Percentiles rank a stretch among this genome's conserved stretches.
Conservation (phyloP, 805 yeast genomes). For the Monosporozyma servazzii region DNA sequence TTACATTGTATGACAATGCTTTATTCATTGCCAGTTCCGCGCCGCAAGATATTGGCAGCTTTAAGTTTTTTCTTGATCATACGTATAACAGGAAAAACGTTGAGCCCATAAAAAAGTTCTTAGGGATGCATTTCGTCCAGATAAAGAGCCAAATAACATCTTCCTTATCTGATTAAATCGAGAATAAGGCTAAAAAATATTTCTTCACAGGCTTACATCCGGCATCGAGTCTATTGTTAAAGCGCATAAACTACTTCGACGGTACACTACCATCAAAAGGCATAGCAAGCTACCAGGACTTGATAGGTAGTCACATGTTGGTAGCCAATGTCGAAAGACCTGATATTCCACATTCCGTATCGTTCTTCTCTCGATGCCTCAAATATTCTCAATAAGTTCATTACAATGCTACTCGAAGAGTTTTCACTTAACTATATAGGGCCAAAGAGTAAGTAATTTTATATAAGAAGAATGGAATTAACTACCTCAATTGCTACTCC, state of each 20-base stretch:
- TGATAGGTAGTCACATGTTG: slow-evolving; percentile 5
- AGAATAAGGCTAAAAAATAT: neutral
- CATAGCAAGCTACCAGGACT: slow-evolving; percentile 3
- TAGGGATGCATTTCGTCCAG: slow-evolving; percentile 6
- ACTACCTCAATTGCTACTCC: too few relatives aligned
- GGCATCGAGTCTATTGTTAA: neutral
- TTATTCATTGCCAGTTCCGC: neutral
- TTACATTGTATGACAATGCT: slow-evolving; percentile 7
- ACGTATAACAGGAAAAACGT: slow-evolving; percentile 4
- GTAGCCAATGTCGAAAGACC: slow-evolving; percentile 11
- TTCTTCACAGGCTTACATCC: neutral
- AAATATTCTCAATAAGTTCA: slow-evolving; percentile 6
- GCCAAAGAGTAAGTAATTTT: too few relatives aligned
- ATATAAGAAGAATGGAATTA: too few relatives aligned
- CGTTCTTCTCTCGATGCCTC: slow-evolving; percentile 4
- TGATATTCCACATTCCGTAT: slow-evolving; percentile 7
- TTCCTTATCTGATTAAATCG: slow-evolving; percentile 1
- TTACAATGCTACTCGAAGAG: slow-evolving; percentile 1
- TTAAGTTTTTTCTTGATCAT: too few relatives aligned
- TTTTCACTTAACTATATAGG: slow-evolving; percentile 4
- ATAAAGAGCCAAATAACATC: neutral
- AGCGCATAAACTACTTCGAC: neutral
- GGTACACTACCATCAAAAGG: neutral
- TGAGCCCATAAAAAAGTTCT: slow-evolving; percentile 3
- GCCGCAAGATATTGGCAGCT: too few relatives aligned